Evolutionary conservation across 2,329 filamentous ascomycete genomes (phyloP).

Genomic region (Colletotrichum abscissum): DNA sequence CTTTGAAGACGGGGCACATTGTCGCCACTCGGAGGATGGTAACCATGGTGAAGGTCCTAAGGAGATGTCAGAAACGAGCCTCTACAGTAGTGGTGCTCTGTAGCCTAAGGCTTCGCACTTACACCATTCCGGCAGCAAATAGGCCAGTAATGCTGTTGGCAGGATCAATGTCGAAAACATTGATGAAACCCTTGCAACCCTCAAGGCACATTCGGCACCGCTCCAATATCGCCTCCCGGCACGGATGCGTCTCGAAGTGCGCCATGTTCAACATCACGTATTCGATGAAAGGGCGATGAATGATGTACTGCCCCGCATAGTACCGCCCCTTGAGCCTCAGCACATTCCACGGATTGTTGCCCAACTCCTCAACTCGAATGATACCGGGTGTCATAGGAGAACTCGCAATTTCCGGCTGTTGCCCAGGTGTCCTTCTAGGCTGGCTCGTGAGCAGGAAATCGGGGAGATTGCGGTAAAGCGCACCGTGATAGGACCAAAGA

Average conservation of each 20-base stretch:
- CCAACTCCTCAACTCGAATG: constrained; percentile 29
- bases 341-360: constrained; percentile 46
- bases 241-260: constrained; percentile 40
- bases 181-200: constrained; percentile 42
- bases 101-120: constrained; percentile 19
- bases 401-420: background rate
- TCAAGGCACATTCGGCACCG: constrained; percentile 40
- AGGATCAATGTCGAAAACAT: constrained; percentile 41
- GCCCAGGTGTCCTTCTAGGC: background rate
- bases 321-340: constrained; percentile 43
- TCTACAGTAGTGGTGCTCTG: background rate
- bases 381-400: constrained; percentile 27
- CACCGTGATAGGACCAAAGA: constrained; percentile 41
- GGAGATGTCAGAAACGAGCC: background rate
- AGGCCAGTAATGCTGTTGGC: constrained; percentile 42
- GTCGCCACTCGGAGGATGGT: constrained; percentile 40
- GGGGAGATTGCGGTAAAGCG: constrained; percentile 43
- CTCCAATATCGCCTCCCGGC: constrained; percentile 37
- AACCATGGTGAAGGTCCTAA: constrained; percentile 42
- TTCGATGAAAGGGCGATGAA: constrained; percentile 44
- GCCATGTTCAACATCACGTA: constrained; percentile 42
- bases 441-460: constrained; percentile 39
- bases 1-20: constrained; percentile 27
- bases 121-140: constrained; percentile 46
- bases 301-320: constrained; percentile 45